phyloP scores from a whole-genome alignment of 805 yeast species.

The Diddensiella santjacobensis region DNA sequence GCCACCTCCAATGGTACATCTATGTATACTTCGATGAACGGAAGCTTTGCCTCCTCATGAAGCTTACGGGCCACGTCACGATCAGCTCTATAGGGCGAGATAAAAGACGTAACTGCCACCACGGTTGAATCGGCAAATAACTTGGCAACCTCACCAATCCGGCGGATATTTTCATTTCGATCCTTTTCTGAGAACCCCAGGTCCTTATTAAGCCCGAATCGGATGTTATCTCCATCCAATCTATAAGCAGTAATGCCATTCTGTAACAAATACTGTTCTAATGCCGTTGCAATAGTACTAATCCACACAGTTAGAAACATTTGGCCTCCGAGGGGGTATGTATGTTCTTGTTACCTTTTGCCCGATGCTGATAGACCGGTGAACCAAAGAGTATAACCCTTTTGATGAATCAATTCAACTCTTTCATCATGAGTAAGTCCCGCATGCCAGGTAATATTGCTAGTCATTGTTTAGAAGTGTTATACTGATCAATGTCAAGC shows the following conservation, averaged over 20 bases:
- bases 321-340: constrained; percentile 91
- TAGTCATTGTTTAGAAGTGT: constrained; percentile 89
- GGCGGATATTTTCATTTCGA: constrained; percentile 90
- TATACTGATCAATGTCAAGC: too few species aligned
- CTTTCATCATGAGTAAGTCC: constrained; percentile 85
- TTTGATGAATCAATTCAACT: constrained; percentile 62
- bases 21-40: constrained; percentile 86
- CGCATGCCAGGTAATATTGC: constrained; percentile 95
- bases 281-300: constrained; percentile 86
- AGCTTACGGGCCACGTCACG: constrained; percentile 81
- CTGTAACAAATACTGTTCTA: constrained; percentile 76
- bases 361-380: constrained; percentile 96
- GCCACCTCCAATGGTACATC: constrained; percentile 94
- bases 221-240: constrained; percentile 86
- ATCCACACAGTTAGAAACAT: constrained; percentile 95
- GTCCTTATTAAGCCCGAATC: constrained; percentile 94
- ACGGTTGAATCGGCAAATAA: constrained; percentile 90
- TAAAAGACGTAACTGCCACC: constrained; percentile 85
- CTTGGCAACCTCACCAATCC: constrained; percentile 92
- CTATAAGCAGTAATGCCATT: constrained; percentile 74
- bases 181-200: constrained; percentile 89
- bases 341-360: constrained; percentile 68
- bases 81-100: constrained; percentile 84
- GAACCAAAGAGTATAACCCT: constrained; percentile 90
- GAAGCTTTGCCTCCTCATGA: constrained; percentile 69